These are phyloP conservation scores for Raffaelea ambrosiae DNA, from an alignment of 2,329 filamentous ascomycete species.

Conservation along the genomic window DNA sequence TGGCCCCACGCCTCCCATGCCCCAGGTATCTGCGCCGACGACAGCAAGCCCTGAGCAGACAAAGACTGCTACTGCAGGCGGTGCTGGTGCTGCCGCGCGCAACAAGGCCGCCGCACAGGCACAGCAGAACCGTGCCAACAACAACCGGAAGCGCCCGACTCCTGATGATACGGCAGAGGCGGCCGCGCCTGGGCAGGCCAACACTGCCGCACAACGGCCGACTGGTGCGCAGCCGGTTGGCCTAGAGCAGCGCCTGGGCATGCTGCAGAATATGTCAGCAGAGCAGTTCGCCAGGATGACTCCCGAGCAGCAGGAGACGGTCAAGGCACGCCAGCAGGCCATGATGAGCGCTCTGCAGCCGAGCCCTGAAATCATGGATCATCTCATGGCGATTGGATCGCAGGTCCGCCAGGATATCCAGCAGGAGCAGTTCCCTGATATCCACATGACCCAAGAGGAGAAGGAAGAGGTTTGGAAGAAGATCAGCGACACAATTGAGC, in stretches of 20 bases:
- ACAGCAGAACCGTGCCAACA: conserved; percentile 7
- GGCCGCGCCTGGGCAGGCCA: not conserved
- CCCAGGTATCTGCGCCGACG: not conserved
- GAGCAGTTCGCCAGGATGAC: conserved; percentile 32
- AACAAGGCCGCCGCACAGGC: conserved; percentile 1
- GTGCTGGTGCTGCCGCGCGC: not conserved
- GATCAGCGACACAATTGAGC: conserved; percentile 29
- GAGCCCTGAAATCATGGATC: conserved; percentile 28
- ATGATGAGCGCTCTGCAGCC: conserved; percentile 16
- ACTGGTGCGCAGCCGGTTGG: not conserved
- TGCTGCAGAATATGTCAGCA: conserved; percentile 19
- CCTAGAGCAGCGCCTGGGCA: conserved; percentile 16
- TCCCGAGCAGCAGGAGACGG: conserved; percentile 29
- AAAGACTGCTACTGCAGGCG: not conserved
- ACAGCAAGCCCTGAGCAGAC: not conserved
- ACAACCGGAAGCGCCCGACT: conserved; percentile 9
- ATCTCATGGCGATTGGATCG: conserved; percentile 20
- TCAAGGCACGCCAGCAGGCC: conserved; percentile 15
- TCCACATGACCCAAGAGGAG: conserved; percentile 37
- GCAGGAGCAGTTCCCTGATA: conserved; percentile 33
- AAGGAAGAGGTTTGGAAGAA: conserved; percentile 34
- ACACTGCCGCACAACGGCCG: not conserved
- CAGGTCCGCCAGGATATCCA: conserved; percentile 25
- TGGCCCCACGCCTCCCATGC: not conserved
- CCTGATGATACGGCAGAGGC: conserved; percentile 1